phyloP scores from a whole-genome alignment of 106 monocot genomes.

The Xerophyta viscosa region DNA sequence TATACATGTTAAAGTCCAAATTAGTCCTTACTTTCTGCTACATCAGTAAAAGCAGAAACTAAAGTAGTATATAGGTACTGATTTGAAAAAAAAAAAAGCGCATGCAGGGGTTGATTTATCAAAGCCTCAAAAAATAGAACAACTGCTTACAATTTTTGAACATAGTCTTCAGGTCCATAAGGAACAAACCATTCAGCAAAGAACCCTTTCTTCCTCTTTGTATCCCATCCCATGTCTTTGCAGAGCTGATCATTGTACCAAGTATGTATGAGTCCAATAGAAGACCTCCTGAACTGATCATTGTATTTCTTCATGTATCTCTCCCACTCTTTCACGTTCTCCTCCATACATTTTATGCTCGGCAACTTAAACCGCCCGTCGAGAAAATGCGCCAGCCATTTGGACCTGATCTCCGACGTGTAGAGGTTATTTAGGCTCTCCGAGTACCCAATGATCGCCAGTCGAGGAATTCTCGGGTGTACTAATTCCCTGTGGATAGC shows the following conservation, averaged over 20 bases:
- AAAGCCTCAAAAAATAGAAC: too few species aligned
- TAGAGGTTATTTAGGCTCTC: conserved; percentile 42
- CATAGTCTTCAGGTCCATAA: conserved; percentile 63
- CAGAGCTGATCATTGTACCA: conserved; percentile 73
- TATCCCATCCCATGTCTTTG: conserved; percentile 50
- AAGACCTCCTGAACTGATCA: conserved; percentile 16
- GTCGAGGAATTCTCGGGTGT: conserved; percentile 61
- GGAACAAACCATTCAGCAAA: conserved; percentile 51
- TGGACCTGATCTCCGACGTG: conserved; percentile 52
- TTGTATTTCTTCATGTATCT: conserved; percentile 26
- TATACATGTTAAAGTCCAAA: too few species aligned
- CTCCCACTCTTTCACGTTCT: conserved; percentile 39
- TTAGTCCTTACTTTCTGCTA: too few species aligned
- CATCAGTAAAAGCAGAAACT: too few species aligned
- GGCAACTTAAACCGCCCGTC: conserved; percentile 49
- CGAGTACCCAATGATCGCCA: conserved; percentile 63
- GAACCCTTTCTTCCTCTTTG: conserved; percentile 53
- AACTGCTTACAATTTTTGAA: too few species aligned
- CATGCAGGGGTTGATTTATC: too few species aligned
- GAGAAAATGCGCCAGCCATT: conserved; percentile 55
- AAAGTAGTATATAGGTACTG: too few species aligned
- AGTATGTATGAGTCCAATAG: conserved; percentile 30
- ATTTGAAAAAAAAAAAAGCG: too few species aligned
- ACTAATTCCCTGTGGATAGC: conserved; percentile 46
- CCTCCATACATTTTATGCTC: conserved; percentile 44